Percentiles rank a stretch among this genome's conserved stretches.
These are phyloP conservation scores for Aspergillus ustus DNA, from an alignment of 2,329 filamentous ascomycete genomes.

Conservation along the genomic window DNA sequence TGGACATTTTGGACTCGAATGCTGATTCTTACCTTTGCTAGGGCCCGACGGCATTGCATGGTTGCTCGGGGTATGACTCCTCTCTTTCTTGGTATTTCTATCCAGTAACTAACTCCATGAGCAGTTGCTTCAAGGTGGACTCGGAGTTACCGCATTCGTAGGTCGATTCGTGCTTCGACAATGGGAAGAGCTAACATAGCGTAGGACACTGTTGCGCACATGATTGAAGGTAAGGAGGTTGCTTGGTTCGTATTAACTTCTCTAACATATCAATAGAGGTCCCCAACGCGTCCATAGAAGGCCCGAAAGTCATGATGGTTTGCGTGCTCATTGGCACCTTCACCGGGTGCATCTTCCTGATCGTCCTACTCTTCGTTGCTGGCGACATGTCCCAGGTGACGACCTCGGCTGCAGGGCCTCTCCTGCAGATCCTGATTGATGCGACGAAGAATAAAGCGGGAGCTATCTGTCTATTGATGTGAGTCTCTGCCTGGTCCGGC, in stretches of 20 bases:
- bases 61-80: conserved; percentile 50
- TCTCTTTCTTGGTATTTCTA: conserved; percentile 13
- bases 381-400: conserved; percentile 63
- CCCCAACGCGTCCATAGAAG: conserved; percentile 55
- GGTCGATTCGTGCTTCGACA: conserved; percentile 23
- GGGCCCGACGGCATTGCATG: conserved; percentile 66
- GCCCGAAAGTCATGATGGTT: conserved; percentile 69
- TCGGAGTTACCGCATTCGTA: conserved; percentile 60
- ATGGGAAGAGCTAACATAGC: conserved; percentile 5
- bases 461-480: conserved; percentile 68
- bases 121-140: conserved; percentile 54
- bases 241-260: too few species aligned
- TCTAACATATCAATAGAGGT: conserved; percentile 44
- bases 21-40: conserved; percentile 29
- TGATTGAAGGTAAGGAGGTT: conserved; percentile 51
- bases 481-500: background rate
- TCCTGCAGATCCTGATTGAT: conserved; percentile 66
- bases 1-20: too few species aligned
- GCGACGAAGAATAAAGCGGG: conserved; percentile 66
- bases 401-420: conserved; percentile 58
- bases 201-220: conserved; percentile 52
- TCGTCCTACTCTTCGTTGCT: conserved; percentile 67
- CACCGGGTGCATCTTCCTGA: conserved; percentile 67
- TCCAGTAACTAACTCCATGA: conserved; percentile 23
- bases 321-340: conserved; percentile 66